Evolutionary conservation across 2,329 filamentous ascomycete species (phyloP).

Genomic region (Hymenoscyphus occultus): DNA sequence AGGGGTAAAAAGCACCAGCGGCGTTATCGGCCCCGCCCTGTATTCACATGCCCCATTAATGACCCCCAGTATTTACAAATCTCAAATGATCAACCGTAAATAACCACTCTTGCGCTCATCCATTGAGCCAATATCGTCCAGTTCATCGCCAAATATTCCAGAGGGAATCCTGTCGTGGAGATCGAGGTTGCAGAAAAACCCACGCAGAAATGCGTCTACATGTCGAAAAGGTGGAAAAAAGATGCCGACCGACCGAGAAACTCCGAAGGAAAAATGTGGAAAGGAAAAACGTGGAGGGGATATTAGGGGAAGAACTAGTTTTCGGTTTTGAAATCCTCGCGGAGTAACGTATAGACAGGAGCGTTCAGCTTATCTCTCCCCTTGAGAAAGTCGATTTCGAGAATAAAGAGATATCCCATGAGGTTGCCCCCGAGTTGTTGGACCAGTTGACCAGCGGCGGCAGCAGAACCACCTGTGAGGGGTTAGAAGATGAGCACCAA

Average conservation of each 20-base stretch:
- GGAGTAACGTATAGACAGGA: slow-evolving; percentile 78
- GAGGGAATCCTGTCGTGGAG: not conserved
- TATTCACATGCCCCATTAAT: not conserved
- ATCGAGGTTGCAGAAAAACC: not conserved
- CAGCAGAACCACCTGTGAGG: slow-evolving; percentile 79
- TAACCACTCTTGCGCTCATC: not conserved
- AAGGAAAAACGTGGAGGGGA: not conserved
- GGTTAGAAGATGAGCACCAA: slow-evolving; percentile 13
- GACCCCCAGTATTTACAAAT: not conserved
- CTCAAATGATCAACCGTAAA: not conserved
- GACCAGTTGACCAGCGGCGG: slow-evolving; percentile 82
- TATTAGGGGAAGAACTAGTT: not conserved
- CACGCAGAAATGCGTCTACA: not conserved
- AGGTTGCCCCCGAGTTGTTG: slow-evolving; percentile 81
- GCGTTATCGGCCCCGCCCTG: not conserved
- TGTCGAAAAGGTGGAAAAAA: not conserved
- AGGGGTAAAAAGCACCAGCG: not conserved
- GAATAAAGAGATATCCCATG: slow-evolving; percentile 88
- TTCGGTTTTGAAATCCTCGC: slow-evolving; percentile 28
- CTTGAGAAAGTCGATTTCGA: slow-evolving; percentile 91
- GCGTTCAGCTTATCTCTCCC: slow-evolving; percentile 85
- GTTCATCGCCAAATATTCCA: not conserved
- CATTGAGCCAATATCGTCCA: not conserved
- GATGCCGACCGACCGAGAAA: slow-evolving; percentile 1
- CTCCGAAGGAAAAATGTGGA: not conserved